These are phyloP conservation scores for Yarrowia alimentaria DNA, from an alignment of 805 yeast species.

Conservation along the genomic window DNA sequence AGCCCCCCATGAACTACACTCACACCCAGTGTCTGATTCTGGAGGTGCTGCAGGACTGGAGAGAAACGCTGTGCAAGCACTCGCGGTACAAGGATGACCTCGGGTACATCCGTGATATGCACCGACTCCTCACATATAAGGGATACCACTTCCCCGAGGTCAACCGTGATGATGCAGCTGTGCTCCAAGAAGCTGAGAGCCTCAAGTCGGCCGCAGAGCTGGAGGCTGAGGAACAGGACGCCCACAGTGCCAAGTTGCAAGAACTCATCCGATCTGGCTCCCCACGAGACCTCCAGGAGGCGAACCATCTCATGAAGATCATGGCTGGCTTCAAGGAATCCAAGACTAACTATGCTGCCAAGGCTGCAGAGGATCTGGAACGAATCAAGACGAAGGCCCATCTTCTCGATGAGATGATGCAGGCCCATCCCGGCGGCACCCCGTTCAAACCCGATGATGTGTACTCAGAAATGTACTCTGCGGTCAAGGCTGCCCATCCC, in stretches of 20 bases:
- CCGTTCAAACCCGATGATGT: slow-evolving; percentile 56
- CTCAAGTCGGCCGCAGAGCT: slow-evolving; percentile 86
- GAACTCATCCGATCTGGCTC: slow-evolving; percentile 93
- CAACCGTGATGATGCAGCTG: slow-evolving; percentile 87
- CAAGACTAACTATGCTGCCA: slow-evolving; percentile 53
- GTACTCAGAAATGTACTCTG: slow-evolving; percentile 67
- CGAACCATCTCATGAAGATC: slow-evolving; percentile 92
- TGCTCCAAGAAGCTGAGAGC: slow-evolving; percentile 75
- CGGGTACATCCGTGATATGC: slow-evolving; percentile 93
- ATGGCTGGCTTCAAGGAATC: slow-evolving; percentile 97
- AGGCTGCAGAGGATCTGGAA: slow-evolving; percentile 79
- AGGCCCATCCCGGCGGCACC: slow-evolving; percentile 29
- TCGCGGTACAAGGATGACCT: slow-evolving; percentile 88
- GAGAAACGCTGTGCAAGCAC: slow-evolving; percentile 87
- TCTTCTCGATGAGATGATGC: slow-evolving; percentile 81
- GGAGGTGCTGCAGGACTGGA: slow-evolving; percentile 96
- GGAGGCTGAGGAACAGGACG: slow-evolving; percentile 87
- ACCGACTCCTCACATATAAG: slow-evolving; percentile 79
- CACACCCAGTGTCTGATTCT: slow-evolving; percentile 80
- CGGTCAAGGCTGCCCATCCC: slow-evolving; percentile 82
- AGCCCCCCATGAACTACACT: slow-evolving; percentile 83
- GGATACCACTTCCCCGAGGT: slow-evolving; percentile 94
- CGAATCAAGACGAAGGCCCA: slow-evolving; percentile 83
- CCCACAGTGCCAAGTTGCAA: slow-evolving; percentile 92
- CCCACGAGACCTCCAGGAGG: slow-evolving; percentile 93